These are phyloP conservation scores for Eutrema heterophyllum DNA, from an alignment of 345 rosid genomes.

Conservation along the genomic window DNA sequence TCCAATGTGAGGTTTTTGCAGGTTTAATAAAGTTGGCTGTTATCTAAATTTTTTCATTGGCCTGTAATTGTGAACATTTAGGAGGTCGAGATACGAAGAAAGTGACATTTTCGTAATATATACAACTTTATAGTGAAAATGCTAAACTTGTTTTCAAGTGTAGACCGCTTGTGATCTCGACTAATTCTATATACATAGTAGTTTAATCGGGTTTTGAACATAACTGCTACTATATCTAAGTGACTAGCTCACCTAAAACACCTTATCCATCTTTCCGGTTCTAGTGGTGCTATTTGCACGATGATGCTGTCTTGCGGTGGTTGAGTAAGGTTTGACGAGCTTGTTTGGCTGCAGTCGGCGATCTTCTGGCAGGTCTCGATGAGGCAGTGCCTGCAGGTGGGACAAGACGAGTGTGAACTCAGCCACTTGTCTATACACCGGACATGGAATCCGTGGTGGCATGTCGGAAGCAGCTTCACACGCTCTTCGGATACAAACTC, in stretches of 20 bases:
- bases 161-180: slow-evolving; percentile 25
- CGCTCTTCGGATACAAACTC: slow-evolving; percentile 58
- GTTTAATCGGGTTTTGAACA: slow-evolving; percentile 11
- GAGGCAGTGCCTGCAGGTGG: slow-evolving; percentile 83
- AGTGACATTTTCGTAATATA: slow-evolving; percentile 24
- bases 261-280: slow-evolving; percentile 53
- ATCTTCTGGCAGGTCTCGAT: slow-evolving; percentile 69
- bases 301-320: slow-evolving; percentile 43
- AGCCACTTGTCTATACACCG: slow-evolving; percentile 89
- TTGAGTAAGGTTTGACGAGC: slow-evolving; percentile 35
- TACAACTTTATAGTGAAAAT: slow-evolving; percentile 32
- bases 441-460: slow-evolving; percentile 82
- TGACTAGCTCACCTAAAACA: slow-evolving; percentile 39
- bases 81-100: slow-evolving; percentile 5
- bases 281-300: slow-evolving; percentile 46
- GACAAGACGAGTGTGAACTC: slow-evolving; percentile 82
- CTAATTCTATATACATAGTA: slow-evolving; percentile 10
- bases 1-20: neutral
- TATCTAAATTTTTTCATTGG: neutral
- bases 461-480: slow-evolving; percentile 66
- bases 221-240: slow-evolving; percentile 16
- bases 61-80: neutral
- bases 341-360: slow-evolving; percentile 45
- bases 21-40: neutral
- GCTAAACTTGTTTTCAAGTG: slow-evolving; percentile 16